Conservation (phyloP, 2,329 filamentous ascomycete species). For the Diaporthe velutina region DNA sequence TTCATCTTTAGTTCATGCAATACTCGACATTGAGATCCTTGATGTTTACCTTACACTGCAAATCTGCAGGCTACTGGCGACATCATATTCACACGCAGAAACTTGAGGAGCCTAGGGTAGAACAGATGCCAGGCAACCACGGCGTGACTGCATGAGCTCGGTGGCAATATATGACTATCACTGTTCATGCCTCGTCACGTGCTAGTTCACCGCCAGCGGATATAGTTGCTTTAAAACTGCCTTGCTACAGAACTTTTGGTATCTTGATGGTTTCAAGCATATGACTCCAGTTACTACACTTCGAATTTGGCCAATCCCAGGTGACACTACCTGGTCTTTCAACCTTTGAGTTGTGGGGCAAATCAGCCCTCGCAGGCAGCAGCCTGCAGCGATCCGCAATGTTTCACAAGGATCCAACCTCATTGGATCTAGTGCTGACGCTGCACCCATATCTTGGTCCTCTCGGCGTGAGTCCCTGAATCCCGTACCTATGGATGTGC, state of each 20-base stretch:
- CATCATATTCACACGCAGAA: background rate
- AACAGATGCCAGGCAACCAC: background rate
- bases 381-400: background rate
- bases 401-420: constrained; percentile 2
- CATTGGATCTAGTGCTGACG: constrained; percentile 11
- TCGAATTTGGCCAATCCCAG: background rate
- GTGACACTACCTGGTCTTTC: background rate
- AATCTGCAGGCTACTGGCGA: background rate
- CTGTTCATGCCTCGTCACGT: too few relatives aligned
- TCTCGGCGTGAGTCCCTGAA: background rate
- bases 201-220: background rate
- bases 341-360: background rate
- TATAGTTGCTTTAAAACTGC: background rate
- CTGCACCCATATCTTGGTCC: background rate
- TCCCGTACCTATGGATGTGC: background rate
- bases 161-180: background rate
- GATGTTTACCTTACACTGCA: background rate
- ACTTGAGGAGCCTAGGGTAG: background rate
- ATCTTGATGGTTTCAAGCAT: background rate
- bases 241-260: background rate
- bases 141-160: background rate
- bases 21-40: background rate
- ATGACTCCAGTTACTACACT: background rate
- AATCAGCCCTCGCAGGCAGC: background rate
- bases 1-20: background rate